These are phyloP conservation scores for Clathrus columnatus DNA, from an alignment of 768 basidiomycete species.

Conservation along the genomic window DNA sequence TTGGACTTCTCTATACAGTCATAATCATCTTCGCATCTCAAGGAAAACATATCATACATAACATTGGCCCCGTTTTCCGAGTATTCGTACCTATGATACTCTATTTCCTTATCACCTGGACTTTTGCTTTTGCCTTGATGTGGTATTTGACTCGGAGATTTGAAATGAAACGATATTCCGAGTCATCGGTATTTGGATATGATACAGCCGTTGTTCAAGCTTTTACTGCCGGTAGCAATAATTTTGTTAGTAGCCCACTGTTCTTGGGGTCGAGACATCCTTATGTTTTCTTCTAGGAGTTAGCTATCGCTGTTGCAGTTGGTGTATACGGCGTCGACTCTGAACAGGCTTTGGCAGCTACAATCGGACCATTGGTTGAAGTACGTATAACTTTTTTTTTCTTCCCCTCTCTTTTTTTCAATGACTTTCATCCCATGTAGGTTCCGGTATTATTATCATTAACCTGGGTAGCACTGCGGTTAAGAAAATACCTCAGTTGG, in stretches of 20 bases:
- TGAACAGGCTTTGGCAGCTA: constrained; percentile 73
- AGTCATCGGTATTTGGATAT: constrained; percentile 41
- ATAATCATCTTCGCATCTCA: constrained; percentile 64
- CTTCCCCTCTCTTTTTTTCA: constrained; percentile 1
- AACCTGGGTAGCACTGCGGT: constrained; percentile 52
- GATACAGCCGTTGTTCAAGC: constrained; percentile 69
- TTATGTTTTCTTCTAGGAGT: constrained; percentile 36
- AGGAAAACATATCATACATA: constrained; percentile 58
- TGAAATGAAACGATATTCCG: constrained; percentile 5
- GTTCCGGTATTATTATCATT: constrained; percentile 60
- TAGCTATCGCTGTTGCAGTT: constrained; percentile 76
- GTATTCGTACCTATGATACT: constrained; percentile 72
- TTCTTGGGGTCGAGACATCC: not conserved
- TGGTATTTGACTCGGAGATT: constrained; percentile 34
- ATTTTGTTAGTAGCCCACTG: constrained; percentile 43
- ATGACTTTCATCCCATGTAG: constrained; percentile 10
- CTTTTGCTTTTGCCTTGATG: constrained; percentile 46
- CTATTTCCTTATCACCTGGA: constrained; percentile 77
- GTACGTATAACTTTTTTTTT: constrained; percentile 35
- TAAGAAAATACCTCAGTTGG: constrained; percentile 37
- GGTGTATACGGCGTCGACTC: constrained; percentile 71
- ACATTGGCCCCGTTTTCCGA: constrained; percentile 70
- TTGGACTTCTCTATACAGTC: constrained; percentile 78
- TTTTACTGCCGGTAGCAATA: constrained; percentile 76
- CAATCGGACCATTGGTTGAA: constrained; percentile 69